Evolutionary conservation across 192 early-diverging fungal genomes (phyloP).

Genomic region (Gonapodya sp.): DNA sequence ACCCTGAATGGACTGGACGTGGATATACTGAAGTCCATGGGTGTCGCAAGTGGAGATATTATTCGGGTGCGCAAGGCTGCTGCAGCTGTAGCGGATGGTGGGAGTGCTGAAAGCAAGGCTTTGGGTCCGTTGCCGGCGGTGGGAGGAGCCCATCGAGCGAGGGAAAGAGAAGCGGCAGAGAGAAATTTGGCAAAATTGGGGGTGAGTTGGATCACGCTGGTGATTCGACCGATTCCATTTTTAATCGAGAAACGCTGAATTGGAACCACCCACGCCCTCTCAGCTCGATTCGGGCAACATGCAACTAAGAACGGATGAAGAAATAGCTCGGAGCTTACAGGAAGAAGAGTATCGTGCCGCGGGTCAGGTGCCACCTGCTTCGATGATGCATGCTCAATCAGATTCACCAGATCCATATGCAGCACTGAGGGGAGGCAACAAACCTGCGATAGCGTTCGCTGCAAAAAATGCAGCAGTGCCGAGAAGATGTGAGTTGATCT

Average conservation of each 20-base stretch:
- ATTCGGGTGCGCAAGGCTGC: constrained; percentile 59
- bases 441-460: neutral
- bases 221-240: constrained; percentile 23
- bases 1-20: constrained; percentile 66
- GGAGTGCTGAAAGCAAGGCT: constrained; percentile 27
- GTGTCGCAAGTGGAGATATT: constrained; percentile 78
- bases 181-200: constrained; percentile 20
- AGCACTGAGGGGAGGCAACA: neutral
- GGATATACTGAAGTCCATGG: constrained; percentile 63
- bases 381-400: neutral
- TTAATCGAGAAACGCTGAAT: constrained; percentile 20
- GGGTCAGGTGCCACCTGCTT: neutral
- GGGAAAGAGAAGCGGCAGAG: constrained; percentile 23
- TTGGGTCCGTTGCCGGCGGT: constrained; percentile 36
- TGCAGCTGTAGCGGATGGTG: constrained; percentile 6
- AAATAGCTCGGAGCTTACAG: constrained; percentile 72
- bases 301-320: constrained; percentile 71
- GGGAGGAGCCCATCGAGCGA: constrained; percentile 19
- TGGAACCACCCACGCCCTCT: constrained; percentile 15
- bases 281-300: constrained; percentile 18
- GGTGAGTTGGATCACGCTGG: constrained; percentile 19
- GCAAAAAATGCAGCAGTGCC: neutral
- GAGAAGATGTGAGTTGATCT: neutral
- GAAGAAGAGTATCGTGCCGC: constrained; percentile 40
- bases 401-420: neutral